These are phyloP conservation scores for Xanthoconium purpureum DNA, from an alignment of 768 basidiomycete genomes.

Conservation along the genomic window DNA sequence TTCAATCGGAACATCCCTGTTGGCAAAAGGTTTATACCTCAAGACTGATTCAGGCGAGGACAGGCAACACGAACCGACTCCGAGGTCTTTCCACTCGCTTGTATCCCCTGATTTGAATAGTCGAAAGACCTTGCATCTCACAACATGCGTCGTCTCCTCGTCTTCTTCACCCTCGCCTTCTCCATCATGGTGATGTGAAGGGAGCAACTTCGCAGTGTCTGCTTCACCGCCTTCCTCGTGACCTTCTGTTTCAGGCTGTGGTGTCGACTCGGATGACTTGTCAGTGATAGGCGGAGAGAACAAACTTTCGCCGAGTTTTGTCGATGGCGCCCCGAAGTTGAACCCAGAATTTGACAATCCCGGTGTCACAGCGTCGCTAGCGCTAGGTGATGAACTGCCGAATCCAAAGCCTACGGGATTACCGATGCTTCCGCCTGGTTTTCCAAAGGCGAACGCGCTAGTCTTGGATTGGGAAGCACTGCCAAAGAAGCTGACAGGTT, in stretches of 20 bases:
- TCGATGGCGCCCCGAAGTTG: constrained; percentile 20
- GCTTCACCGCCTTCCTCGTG: constrained; percentile 31
- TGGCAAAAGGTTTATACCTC: not conserved
- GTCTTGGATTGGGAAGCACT: constrained; percentile 26
- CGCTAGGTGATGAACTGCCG: constrained; percentile 20
- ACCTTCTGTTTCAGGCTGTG: constrained; percentile 25
- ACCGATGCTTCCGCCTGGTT: constrained; percentile 48
- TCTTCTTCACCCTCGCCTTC: constrained; percentile 83
- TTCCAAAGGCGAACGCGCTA: constrained; percentile 29
- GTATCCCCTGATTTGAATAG: constrained; percentile 49
- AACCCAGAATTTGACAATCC: constrained; percentile 19
- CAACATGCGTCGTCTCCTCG: constrained; percentile 61
- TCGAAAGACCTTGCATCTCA: constrained; percentile 62
- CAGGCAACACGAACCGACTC: constrained; percentile 51
- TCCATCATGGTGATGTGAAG: constrained; percentile 47
- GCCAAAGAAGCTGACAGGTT: constrained; percentile 30
- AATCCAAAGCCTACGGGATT: constrained; percentile 65
- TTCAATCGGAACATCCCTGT: constrained; percentile 70
- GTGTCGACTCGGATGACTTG: constrained; percentile 30
- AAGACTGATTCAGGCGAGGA: not conserved
- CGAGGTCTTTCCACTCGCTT: constrained; percentile 61
- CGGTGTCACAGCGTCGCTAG: constrained; percentile 16
- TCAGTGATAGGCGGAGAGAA: constrained; percentile 30
- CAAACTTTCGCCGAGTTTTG: constrained; percentile 22
- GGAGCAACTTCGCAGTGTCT: constrained; percentile 21